phyloP scores from a whole-genome alignment of 2,329 filamentous ascomycete genomes.

The Diaporthe longicolla region DNA sequence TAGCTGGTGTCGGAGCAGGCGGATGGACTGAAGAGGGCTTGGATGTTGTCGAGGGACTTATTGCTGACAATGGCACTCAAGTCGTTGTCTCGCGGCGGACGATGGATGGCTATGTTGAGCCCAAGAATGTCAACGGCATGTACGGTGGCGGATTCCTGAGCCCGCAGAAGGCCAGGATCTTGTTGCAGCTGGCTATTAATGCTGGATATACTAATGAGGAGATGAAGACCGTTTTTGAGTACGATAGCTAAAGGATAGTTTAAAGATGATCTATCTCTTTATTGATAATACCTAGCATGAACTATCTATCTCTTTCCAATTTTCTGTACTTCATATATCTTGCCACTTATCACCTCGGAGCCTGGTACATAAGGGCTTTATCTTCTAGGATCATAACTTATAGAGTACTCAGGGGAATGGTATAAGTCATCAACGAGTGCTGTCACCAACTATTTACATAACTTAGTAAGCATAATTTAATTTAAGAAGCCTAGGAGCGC shows the following conservation, averaged over 20 bases:
- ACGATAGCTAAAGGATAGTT: background rate
- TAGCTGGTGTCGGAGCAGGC: conserved; percentile 69
- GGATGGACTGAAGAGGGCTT: conserved; percentile 59
- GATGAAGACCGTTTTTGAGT: conserved; percentile 38
- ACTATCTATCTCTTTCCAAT: background rate
- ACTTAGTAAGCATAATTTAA: background rate
- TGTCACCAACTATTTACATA: background rate
- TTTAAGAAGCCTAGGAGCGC: no score
- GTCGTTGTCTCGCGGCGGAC: conserved; percentile 66
- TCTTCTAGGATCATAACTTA: background rate
- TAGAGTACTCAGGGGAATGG: background rate
- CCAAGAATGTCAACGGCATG: conserved; percentile 46
- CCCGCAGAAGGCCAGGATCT: conserved; percentile 67
- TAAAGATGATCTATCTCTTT: background rate
- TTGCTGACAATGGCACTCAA: conserved; percentile 61
- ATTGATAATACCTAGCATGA: background rate
- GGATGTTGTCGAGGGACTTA: conserved; percentile 58
- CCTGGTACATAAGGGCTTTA: background rate
- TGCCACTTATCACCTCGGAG: no score
- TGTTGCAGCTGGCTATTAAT: conserved; percentile 59
- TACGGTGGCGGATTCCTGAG: conserved; percentile 68
- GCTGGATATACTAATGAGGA: conserved; percentile 45
- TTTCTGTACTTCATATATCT: no score
- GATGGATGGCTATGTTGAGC: conserved; percentile 66
- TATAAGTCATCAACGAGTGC: background rate